Evolutionary conservation across 192 early-diverging fungal genomes (phyloP), one percentile per base, ranked within the genome.

Genomic region (Coemansia sp.): DNA sequence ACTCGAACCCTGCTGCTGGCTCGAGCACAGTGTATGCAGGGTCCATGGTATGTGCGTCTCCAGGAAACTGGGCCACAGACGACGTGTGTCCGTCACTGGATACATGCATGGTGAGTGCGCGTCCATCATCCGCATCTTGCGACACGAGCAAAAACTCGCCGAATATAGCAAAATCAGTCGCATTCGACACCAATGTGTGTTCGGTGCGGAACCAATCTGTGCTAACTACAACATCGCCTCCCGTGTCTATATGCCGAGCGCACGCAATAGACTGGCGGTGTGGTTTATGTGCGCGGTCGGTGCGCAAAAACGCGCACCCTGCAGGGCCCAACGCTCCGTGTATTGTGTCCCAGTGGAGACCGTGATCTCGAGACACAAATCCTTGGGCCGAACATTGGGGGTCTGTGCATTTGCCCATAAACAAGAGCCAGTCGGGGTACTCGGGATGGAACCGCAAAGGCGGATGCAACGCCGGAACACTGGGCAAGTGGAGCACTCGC

Each of bases 381-480:
- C 89, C 90, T 59, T 87, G 82, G 12, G 88, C 83, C 61, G 86
- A 88, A 64, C 97, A 99, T 8, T 65, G 18, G 0, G 73, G 61
- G 24, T 83, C 64, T 0, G 76, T 66, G 41, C 41, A 45, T 14
- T 60, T 53, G 5, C 66, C 63, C 47, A 93, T 59, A 64, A 86
- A 97, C 19, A 94, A 84, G 24, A 94, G 60, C 84, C 91, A 97
- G 61, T 93, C 91, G 2, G 86, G 74, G 27, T 92, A 82, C 1
- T 88, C 83, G 13, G 93, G 90, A 63, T 99, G 95, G 84, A 97
- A 99, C 43, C 86, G 85, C 52, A 93, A 55, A 22, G 87, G 73
- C 22, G 79, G 78, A 19, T 83, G 73, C n/a, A 83, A 75, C 14
- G 92, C 61, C 6, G 92, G 92, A n/a, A 58, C 14, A 16, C 75